Evolutionary conservation across 805 yeast species (phyloP).

Genomic region (Zygotorulaspora chibaensis): DNA sequence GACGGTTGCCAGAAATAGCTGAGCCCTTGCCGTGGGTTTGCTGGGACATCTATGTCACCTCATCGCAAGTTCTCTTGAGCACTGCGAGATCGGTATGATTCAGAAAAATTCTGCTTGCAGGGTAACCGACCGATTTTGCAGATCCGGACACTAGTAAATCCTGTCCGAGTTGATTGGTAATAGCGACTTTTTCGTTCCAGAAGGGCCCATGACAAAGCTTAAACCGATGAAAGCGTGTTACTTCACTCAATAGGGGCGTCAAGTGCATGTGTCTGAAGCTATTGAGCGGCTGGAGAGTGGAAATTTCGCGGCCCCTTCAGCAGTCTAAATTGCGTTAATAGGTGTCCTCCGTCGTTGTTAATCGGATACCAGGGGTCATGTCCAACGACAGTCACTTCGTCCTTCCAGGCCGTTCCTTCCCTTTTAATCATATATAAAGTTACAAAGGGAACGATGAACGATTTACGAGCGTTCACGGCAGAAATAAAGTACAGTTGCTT

Average conservation of each 20-base stretch:
- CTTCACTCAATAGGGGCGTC: no score
- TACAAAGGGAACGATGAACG: constrained; percentile 1
- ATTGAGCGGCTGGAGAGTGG: no score
- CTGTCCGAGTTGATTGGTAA: no score
- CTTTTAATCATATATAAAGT: background rate
- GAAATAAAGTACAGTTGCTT: no score
- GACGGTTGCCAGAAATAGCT: background rate
- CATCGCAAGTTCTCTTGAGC: background rate
- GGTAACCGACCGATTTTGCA: background rate
- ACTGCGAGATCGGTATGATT: background rate
- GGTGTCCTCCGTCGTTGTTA: no score
- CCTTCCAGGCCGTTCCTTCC: background rate
- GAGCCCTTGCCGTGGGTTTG: background rate
- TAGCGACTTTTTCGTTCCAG: no score
- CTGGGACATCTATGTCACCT: background rate
- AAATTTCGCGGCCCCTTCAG: no score
- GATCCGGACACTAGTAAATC: no score
- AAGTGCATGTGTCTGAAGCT: no score
- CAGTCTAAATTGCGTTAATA: no score
- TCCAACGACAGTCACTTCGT: background rate
- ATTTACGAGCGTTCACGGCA: background rate
- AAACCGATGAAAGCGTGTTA: no score
- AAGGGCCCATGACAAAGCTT: no score
- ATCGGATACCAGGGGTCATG: background rate
- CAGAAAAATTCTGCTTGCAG: background rate